phyloP scores from a whole-genome alignment of 2,329 filamentous ascomycete species.

The Penicillium corylophilum region DNA sequence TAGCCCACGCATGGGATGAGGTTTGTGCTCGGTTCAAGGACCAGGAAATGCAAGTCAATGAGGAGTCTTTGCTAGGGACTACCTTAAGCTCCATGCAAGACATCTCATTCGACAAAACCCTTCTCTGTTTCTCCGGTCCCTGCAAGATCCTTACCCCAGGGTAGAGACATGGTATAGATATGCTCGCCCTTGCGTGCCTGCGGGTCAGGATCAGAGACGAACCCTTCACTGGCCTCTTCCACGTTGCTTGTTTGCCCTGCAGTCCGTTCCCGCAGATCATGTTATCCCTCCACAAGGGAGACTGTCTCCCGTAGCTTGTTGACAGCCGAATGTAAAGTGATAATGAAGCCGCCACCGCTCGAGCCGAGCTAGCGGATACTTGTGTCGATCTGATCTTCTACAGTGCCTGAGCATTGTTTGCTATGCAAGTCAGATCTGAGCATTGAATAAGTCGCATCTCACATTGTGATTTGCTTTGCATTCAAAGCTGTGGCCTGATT shows the following conservation, averaged over 20 bases:
- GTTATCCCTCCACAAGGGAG: slow-evolving; percentile 14
- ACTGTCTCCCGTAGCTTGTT: neutral
- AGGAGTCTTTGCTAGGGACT: slow-evolving; percentile 3
- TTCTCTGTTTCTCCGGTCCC: slow-evolving; percentile 5
- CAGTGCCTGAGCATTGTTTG: neutral
- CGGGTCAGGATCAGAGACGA: slow-evolving; percentile 2
- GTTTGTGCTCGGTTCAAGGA: neutral
- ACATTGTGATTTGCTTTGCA: slow-evolving; percentile 1
- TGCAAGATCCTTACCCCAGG: slow-evolving; percentile 12
- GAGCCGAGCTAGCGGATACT: neutral
- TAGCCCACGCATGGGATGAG: slow-evolving; percentile 3
- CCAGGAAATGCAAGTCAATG: slow-evolving; percentile 7
- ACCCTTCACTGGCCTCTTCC: neutral
- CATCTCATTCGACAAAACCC: slow-evolving; percentile 4
- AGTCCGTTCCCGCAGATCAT: slow-evolving; percentile 5
- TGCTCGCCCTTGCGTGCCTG: slow-evolving; percentile 15
- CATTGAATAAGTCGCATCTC: neutral
- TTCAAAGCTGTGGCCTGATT: neutral
- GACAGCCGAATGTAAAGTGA: neutral
- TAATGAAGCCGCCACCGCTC: neutral
- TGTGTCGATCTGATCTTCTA: slow-evolving; percentile 10
- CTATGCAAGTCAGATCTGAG: slow-evolving; percentile 1
- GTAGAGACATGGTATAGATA: slow-evolving; percentile 7
- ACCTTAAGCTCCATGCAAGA: slow-evolving; percentile 7
- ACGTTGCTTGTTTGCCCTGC: slow-evolving; percentile 7